These are phyloP conservation scores for Candida sanyaensis DNA, from an alignment of 1,139 yeast species.

Conservation along the genomic window DNA sequence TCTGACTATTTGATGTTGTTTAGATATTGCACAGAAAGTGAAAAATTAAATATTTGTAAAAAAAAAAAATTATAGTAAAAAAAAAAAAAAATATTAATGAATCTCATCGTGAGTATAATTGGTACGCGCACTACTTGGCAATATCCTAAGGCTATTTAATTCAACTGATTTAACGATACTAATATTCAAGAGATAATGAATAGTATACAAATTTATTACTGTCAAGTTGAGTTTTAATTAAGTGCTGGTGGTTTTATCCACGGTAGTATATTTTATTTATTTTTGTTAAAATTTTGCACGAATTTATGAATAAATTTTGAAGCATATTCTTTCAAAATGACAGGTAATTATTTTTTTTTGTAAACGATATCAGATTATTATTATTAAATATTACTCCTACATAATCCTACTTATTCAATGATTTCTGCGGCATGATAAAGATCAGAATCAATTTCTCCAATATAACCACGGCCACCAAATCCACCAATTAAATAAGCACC, in stretches of 20 bases:
- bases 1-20: not conserved
- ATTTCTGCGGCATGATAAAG: slow-evolving; percentile 46
- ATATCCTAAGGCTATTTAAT: not conserved
- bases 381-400: too few relatives aligned
- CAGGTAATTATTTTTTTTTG: too few relatives aligned
- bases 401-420: not conserved
- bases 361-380: too few relatives aligned
- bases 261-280: too few relatives aligned
- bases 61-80: not conserved
- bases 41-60: not conserved
- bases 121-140: not conserved
- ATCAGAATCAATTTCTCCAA: slow-evolving; percentile 65
- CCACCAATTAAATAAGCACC: slow-evolving; percentile 73
- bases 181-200: too few relatives aligned
- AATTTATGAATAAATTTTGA: too few relatives aligned
- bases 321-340: too few relatives aligned
- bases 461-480: slow-evolving; percentile 75
- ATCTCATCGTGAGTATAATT: slow-evolving; percentile 3
- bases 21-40: not conserved
- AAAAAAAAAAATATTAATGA: slow-evolving; percentile 1
- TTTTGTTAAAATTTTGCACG: too few relatives aligned
- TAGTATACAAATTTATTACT: too few relatives aligned
- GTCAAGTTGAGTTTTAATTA: too few relatives aligned
- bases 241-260: too few relatives aligned
- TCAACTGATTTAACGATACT: not conserved